Evolutionary conservation across 2,329 filamentous ascomycete genomes (phyloP).

Genomic region (Alternaria longipes): DNA sequence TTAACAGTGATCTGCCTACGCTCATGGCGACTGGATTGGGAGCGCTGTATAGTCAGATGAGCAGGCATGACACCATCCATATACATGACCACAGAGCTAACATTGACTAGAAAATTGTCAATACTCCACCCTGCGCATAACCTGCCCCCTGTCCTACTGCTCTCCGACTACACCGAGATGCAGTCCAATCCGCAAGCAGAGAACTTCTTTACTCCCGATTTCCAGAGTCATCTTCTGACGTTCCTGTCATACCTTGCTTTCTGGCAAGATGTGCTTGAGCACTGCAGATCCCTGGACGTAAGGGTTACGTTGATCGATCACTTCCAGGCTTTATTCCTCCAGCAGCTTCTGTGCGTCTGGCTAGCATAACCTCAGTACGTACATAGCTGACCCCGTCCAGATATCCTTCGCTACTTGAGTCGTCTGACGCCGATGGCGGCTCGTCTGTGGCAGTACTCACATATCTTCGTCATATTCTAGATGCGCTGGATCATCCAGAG

Average conservation of each 20-base stretch:
- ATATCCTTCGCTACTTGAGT: conserved; percentile 94
- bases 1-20: conserved; percentile 94
- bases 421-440: conserved; percentile 94
- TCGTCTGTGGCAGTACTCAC: conserved; percentile 96
- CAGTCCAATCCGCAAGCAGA: conserved; percentile 72
- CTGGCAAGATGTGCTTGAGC: conserved; percentile 97
- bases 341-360: conserved; percentile 80
- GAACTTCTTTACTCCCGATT: conserved; percentile 76
- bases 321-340: conserved; percentile 94
- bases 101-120: conserved; percentile 72
- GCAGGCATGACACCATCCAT: conserved; percentile 56
- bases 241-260: conserved; percentile 95
- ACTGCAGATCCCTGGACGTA: conserved; percentile 90
- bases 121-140: conserved; percentile 78
- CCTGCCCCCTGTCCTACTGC: conserved; percentile 81
- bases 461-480: conserved; percentile 88
- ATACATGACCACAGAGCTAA: conserved; percentile 16
- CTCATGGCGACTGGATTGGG: conserved; percentile 96
- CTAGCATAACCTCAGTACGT: neutral
- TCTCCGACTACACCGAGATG: conserved; percentile 87
- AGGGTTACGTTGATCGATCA: conserved; percentile 94
- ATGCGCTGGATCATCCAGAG: conserved; percentile 90
- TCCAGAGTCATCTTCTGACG: conserved; percentile 87
- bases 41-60: conserved; percentile 75
- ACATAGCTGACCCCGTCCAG: conserved; percentile 56